phyloP scores from a whole-genome alignment of 164 flowering plant genomes.

The Litsea cubeba region DNA sequence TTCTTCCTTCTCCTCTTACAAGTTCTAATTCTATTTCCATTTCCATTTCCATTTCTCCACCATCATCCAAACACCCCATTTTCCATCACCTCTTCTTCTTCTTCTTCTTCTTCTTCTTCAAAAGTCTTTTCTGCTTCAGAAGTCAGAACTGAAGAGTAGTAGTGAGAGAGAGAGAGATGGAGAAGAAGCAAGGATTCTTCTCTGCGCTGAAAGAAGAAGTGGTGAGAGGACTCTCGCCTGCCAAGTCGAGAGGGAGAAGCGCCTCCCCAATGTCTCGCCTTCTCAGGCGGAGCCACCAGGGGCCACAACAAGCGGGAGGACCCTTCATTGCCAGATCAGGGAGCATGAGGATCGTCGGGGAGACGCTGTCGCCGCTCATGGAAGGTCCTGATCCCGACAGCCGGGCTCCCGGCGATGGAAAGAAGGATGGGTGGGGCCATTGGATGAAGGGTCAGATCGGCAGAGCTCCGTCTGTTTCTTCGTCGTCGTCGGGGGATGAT shows the following conservation, averaged over 20 bases:
- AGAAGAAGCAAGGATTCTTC: constrained; percentile 77
- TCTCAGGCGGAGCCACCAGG: constrained; percentile 33
- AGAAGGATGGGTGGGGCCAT: constrained; percentile 52
- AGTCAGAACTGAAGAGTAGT: background rate
- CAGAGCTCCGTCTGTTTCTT: constrained; percentile 14
- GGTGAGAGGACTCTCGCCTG: constrained; percentile 74
- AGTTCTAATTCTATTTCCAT: too few species aligned
- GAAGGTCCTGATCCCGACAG: constrained; percentile 80
- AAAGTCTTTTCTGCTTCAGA: too few species aligned
- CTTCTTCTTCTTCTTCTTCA: background rate
- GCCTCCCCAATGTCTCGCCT: constrained; percentile 53
- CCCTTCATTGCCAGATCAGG: constrained; percentile 64
- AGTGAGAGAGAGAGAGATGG: constrained; percentile 34
- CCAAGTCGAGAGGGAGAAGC: constrained; percentile 42
- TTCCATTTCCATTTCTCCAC: background rate
- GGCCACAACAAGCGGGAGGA: constrained; percentile 31
- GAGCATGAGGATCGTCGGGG: constrained; percentile 51
- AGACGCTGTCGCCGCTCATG: constrained; percentile 14
- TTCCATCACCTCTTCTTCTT: background rate
- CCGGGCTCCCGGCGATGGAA: constrained; percentile 36
- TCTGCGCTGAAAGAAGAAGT: constrained; percentile 69
- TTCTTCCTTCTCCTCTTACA: background rate
- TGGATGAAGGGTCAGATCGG: constrained; percentile 75
- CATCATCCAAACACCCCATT: background rate
- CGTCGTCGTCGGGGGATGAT: constrained; percentile 6